Evolutionary conservation across 2,329 filamentous ascomycete species (phyloP).

Genomic region (Diplodia scrobiculata): DNA sequence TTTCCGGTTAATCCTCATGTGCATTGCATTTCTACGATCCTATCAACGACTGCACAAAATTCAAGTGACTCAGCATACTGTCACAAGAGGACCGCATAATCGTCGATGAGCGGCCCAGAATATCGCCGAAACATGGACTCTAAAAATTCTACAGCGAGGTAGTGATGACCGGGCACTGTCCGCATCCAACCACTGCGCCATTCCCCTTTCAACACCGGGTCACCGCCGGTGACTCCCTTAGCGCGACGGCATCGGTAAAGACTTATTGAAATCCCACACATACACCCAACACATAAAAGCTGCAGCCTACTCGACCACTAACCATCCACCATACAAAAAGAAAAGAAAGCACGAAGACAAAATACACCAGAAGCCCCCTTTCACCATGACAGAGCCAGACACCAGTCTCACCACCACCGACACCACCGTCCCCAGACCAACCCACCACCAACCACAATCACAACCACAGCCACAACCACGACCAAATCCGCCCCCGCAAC

Average conservation of each 20-base stretch:
- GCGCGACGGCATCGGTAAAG: background rate
- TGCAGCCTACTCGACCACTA: background rate
- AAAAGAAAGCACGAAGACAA: background rate
- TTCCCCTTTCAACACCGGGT: background rate
- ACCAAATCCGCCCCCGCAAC: slow-evolving; percentile 32
- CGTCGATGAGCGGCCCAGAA: background rate
- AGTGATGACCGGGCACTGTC: background rate
- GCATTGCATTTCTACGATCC: no score
- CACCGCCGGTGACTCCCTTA: background rate
- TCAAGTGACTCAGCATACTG: no score
- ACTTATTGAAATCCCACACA: background rate
- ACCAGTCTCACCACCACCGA: no score
- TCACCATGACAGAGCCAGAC: no score
- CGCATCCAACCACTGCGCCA: background rate
- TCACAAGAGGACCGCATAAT: no score
- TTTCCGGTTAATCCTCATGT: no score
- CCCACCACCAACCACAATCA: no score
- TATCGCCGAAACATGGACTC: background rate
- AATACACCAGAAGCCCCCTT: no score
- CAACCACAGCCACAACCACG: no score
- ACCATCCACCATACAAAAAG: background rate
- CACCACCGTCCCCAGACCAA: no score
- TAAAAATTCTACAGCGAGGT: background rate
- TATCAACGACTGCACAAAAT: no score
- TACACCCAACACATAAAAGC: background rate